Conservation (phyloP, 441 rosid species). For the Jatropha podagrica region DNA sequence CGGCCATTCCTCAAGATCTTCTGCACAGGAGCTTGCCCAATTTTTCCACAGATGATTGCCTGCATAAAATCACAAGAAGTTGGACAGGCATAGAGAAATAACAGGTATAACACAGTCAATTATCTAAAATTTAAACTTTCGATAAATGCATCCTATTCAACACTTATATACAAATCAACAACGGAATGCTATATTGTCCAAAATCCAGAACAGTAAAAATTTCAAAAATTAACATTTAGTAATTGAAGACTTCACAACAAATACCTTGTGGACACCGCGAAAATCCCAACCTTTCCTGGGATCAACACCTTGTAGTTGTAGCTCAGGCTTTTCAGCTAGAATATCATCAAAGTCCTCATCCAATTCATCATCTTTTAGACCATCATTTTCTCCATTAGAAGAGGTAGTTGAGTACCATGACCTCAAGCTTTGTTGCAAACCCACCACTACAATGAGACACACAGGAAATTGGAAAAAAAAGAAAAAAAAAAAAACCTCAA, state of each 20-base stretch:
- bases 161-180: not conserved
- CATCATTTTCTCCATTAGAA: conserved; percentile 28
- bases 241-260: not conserved
- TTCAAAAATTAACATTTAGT: not conserved
- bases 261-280: conserved; percentile 93
- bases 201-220: not conserved
- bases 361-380: conserved; percentile 24
- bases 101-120: not conserved
- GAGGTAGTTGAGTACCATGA: conserved; percentile 51
- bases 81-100: not conserved
- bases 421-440: conserved; percentile 45
- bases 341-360: conserved; percentile 44
- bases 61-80: conserved; percentile 24
- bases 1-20: conserved; percentile 87
- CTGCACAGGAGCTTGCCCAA: conserved; percentile 87
- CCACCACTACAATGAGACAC: conserved; percentile 33
- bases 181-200: no score
- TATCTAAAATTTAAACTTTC: not conserved
- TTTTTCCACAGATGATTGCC: conserved; percentile 92
- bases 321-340: conserved; percentile 49
- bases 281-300: conserved; percentile 87
- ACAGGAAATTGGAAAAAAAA: not conserved
- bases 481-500: conserved; percentile 1
- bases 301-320: conserved; percentile 75
- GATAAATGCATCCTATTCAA: not conserved